A percentile compares a stretch with the other conserved stretches of the same genome.
phyloP scores from a whole-genome alignment of 495 filamentous ascomycete species.

The Xylaria grammica region DNA sequence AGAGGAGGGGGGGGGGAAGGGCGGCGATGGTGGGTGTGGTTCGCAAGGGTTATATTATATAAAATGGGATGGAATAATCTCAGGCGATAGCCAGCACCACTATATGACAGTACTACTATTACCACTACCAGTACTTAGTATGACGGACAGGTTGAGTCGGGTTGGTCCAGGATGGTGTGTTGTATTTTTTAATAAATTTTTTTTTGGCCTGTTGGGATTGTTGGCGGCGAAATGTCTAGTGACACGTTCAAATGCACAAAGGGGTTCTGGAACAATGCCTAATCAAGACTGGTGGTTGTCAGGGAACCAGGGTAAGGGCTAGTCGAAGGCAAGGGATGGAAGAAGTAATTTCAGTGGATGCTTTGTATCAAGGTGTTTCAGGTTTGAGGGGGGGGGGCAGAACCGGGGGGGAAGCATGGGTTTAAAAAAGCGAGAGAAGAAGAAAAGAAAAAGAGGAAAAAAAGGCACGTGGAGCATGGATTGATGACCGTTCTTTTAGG shows the following conservation, averaged over 20 bases:
- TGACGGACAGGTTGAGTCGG: constrained; percentile 14
- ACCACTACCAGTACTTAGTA: too few species aligned
- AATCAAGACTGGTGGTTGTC: constrained; percentile 26
- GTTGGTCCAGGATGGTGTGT: constrained; percentile 4
- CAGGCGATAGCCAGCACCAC: not conserved
- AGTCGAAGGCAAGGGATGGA: constrained; percentile 21
- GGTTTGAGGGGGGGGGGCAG: constrained; percentile 12
- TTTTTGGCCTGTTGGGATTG: not conserved
- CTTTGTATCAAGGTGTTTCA: constrained; percentile 37
- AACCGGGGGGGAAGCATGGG: too few species aligned
- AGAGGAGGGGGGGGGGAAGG: constrained; percentile 30
- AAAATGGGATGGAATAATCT: constrained; percentile 1
- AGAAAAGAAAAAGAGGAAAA: not conserved
- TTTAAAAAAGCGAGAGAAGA: not conserved
- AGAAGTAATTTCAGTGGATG: constrained; percentile 3
- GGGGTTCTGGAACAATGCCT: constrained; percentile 32
- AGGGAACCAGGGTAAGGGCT: not conserved
- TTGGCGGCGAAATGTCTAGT: constrained; percentile 18
- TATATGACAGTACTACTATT: not conserved
- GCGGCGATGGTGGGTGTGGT: constrained; percentile 9
- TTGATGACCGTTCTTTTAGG: not conserved
- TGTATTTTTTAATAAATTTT: constrained; percentile 8
- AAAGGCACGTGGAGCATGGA: constrained; percentile 8
- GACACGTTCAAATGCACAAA: not conserved
- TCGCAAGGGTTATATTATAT: constrained; percentile 20